phyloP scores from a whole-genome alignment of 176 grass and related monocot species.

The Carex pumila region DNA sequence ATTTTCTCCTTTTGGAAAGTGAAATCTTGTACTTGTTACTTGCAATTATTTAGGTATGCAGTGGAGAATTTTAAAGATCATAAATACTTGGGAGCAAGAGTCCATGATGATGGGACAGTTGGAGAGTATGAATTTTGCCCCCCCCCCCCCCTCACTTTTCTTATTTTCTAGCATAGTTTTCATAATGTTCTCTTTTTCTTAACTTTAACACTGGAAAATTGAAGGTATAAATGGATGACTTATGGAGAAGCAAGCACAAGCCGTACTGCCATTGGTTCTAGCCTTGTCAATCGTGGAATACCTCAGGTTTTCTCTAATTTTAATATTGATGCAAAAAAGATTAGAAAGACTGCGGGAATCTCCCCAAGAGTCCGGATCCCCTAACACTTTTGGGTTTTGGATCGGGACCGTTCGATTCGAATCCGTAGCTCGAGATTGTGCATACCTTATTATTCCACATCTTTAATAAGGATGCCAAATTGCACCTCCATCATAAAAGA shows the following conservation, averaged over 20 bases:
- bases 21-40: background rate
- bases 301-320: constrained; percentile 48
- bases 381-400: too few species aligned
- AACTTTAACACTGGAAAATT: background rate
- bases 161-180: constrained; percentile 3
- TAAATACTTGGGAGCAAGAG: constrained; percentile 84
- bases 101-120: constrained; percentile 53
- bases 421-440: too few species aligned
- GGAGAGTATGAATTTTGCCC: constrained; percentile 63
- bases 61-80: constrained; percentile 66
- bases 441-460: too few species aligned
- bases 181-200: background rate
- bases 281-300: constrained; percentile 60
- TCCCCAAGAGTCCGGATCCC: too few species aligned
- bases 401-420: too few species aligned
- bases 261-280: constrained; percentile 70
- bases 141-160: background rate
- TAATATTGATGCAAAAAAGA: background rate
- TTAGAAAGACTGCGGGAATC: background rate
- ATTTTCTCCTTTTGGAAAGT: background rate
- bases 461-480: background rate
- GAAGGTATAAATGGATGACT: constrained; percentile 92
- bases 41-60: constrained; percentile 39
- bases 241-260: constrained; percentile 71
- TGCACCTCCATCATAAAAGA: background rate